Evolutionary conservation across 2,329 filamentous ascomycete genomes (phyloP), one percentile per base, ranked within the genome.

Genomic region (Gyromitra esculenta): DNA sequence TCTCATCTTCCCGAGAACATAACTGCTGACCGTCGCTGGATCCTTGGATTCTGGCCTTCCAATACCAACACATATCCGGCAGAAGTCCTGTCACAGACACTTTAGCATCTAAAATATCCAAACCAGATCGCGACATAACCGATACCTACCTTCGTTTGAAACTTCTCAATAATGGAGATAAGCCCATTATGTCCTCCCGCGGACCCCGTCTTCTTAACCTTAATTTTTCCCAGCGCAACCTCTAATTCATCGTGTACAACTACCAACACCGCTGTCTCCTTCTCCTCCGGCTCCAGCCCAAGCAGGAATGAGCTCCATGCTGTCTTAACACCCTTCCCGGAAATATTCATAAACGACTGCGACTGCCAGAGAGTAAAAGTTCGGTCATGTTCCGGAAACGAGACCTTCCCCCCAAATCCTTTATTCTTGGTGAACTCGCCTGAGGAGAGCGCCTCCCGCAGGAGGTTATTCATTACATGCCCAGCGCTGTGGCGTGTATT

Each of bases 231-330:
- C 1, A 94, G 82, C 1, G 87, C 85, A 54, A 88, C 86, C 81
- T 97, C 94, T 43, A 98, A 84, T 82, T 98, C 95, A 82, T 98
- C 95, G 83, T 98, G 94, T 21, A 98, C 85, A 11, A 98, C 85
- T 0, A 98, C 89, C 15, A 99, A 83, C 1, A 86, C 84, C 1
- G 86, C 84, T 18, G 83, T 82, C 21, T 80, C 48, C 67, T 80
- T 82, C 41, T 85, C 79, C 13, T 80, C 67, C 11, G 81, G 79
- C 5, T 74, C 64, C 8, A 82, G 76, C 2, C 79, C 80, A 79
- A 78, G 82, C 76, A 89, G 79, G 73, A 87, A 86, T n/a, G 88
- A 85, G 52, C 86, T 86, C 86, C 91, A 94, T 1, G 91, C 89
- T 1, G 86, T 86, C 2, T 88, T 85, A 0, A 97, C 88, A 76